Evolutionary conservation across 495 filamentous ascomycete genomes (phyloP).

Genomic region (Usnea hakonensis): DNA sequence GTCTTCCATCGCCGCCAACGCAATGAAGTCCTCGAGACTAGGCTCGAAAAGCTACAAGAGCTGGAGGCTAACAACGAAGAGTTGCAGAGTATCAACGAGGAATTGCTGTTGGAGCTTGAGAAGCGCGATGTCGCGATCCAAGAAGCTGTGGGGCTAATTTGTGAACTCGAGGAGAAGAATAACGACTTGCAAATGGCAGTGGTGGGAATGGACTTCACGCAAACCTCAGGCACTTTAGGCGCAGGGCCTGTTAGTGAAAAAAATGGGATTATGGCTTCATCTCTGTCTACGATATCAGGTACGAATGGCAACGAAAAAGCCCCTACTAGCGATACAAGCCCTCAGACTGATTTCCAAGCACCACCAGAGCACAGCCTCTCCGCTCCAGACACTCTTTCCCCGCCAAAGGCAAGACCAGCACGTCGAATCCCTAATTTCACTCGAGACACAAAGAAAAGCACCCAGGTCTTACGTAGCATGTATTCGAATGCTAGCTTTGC

Average conservation of each 20-base stretch:
- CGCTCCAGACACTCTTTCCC: slow-evolving; percentile 13
- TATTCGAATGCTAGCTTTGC: slow-evolving; percentile 44
- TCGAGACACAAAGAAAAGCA: slow-evolving; percentile 52
- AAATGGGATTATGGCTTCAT: neutral
- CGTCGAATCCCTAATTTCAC: slow-evolving; percentile 60
- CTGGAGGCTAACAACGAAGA: slow-evolving; percentile 59
- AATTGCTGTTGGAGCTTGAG: slow-evolving; percentile 60
- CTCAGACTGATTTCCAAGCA: neutral
- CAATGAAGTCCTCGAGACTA: slow-evolving; percentile 58
- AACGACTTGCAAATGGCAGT: slow-evolving; percentile 40
- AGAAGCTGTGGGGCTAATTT: slow-evolving; percentile 77
- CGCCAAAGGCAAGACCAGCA: slow-evolving; percentile 18
- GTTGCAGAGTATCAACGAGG: slow-evolving; percentile 61
- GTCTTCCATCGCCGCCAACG: slow-evolving; percentile 64
- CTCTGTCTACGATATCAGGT: neutral
- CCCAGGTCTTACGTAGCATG: slow-evolving; percentile 57
- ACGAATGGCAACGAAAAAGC: neutral
- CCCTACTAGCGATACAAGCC: neutral
- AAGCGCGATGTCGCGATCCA: slow-evolving; percentile 69
- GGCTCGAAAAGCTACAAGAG: slow-evolving; percentile 58
- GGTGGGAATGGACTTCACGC: slow-evolving; percentile 9
- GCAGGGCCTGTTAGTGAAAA: neutral
- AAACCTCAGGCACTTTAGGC: neutral
- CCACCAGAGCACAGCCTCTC: neutral
- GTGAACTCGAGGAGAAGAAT: slow-evolving; percentile 60